Conservation (phyloP, 1,139 yeast species). For the Yamadazyma triangularis region DNA sequence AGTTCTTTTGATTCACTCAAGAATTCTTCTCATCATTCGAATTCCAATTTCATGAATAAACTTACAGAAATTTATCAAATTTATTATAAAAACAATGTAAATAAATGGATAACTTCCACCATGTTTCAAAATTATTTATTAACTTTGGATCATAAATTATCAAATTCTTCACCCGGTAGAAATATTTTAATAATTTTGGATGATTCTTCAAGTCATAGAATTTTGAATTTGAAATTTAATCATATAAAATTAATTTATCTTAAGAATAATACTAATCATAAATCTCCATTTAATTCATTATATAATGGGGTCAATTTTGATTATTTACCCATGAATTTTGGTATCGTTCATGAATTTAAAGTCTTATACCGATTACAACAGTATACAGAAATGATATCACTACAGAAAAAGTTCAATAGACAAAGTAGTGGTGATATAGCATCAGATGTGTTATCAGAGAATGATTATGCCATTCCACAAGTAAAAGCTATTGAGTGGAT, state of each 20-base stretch:
- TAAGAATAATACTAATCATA: constrained; percentile 38
- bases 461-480: constrained; percentile 44
- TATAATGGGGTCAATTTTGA: constrained; percentile 38
- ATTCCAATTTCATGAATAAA: constrained; percentile 32
- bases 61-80: constrained; percentile 50
- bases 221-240: constrained; percentile 51
- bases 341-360: constrained; percentile 60
- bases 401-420: constrained; percentile 19
- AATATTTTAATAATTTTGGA: constrained; percentile 54
- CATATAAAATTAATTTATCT: constrained; percentile 46
- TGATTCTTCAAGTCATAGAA: constrained; percentile 61
- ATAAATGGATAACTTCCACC: constrained; percentile 65
- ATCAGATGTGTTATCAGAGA: constrained; percentile 28
- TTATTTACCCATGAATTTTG: constrained; percentile 62
- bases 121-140: constrained; percentile 60
- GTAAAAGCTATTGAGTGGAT: constrained; percentile 57
- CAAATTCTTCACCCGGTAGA: constrained; percentile 33
- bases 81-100: constrained; percentile 55
- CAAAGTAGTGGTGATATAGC: constrained; percentile 5
- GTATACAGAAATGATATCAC: constrained; percentile 46
- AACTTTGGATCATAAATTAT: constrained; percentile 52
- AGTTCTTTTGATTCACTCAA: constrained; percentile 31
- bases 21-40: constrained; percentile 15
- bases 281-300: constrained; percentile 33
- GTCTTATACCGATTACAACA: constrained; percentile 57